Conservation (phyloP, 768 basidiomycete genomes). For the Trichaptum fuscoviolaceum region DNA sequence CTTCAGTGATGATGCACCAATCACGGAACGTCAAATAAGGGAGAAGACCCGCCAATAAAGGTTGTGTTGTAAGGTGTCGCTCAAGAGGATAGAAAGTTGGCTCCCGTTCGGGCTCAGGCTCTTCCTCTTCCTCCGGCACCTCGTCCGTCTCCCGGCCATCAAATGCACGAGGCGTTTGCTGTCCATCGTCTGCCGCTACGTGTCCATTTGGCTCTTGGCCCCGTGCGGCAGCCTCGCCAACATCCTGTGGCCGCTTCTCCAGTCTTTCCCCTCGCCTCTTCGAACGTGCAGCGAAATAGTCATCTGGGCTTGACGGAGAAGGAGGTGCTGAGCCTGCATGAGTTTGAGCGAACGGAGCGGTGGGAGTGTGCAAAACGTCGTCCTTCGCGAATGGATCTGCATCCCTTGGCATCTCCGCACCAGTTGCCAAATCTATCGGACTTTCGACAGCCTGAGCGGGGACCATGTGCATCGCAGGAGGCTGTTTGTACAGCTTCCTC, state of each 20-base stretch:
- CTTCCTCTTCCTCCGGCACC: slow-evolving; percentile 10
- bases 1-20: slow-evolving; percentile 56
- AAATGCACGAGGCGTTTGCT: slow-evolving; percentile 4
- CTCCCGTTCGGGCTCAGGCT: slow-evolving; percentile 16
- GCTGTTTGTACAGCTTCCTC: background rate
- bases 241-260: slow-evolving; percentile 32
- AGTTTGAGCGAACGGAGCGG: background rate
- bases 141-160: slow-evolving; percentile 20
- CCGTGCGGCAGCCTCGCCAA: slow-evolving; percentile 26
- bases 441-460: background rate
- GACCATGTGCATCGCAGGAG: background rate
- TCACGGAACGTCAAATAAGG: slow-evolving; percentile 64
- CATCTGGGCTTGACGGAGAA: slow-evolving; percentile 27
- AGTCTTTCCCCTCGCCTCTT: slow-evolving; percentile 30
- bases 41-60: slow-evolving; percentile 51
- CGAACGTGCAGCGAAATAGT: slow-evolving; percentile 35
- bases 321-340: slow-evolving; percentile 6
- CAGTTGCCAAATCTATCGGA: background rate
- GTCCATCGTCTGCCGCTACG: background rate
- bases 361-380: background rate
- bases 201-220: slow-evolving; percentile 8
- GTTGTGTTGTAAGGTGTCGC: slow-evolving; percentile 48
- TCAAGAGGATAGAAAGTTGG: slow-evolving; percentile 44
- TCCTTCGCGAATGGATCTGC: background rate
- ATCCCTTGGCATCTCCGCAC: background rate